These are phyloP conservation scores for Ogataea hybrid DNA, from an alignment of 1,139 yeast genomes.

Conservation along the genomic window DNA sequence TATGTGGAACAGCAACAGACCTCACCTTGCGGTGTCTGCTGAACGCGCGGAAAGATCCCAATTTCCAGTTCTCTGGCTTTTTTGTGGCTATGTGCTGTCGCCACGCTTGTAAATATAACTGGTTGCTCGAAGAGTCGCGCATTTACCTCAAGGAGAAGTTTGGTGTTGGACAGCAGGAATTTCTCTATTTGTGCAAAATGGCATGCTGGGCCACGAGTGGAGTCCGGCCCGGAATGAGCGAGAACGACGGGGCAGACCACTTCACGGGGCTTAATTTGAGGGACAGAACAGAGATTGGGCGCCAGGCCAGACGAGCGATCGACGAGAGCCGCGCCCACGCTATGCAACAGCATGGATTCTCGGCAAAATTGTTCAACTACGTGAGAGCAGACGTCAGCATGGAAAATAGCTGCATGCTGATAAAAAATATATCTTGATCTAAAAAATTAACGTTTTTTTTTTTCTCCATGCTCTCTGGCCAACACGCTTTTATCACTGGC, in stretches of 20 bases:
- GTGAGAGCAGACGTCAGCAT: constrained; percentile 56
- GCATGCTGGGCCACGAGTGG: constrained; percentile 92
- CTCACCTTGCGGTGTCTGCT: constrained; percentile 67
- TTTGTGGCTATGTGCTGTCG: constrained; percentile 94
- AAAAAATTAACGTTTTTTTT: neutral
- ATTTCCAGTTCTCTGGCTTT: constrained; percentile 43
- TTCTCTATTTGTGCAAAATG: constrained; percentile 55
- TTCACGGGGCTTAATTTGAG: constrained; percentile 40
- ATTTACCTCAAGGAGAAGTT: constrained; percentile 32
- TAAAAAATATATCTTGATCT: constrained; percentile 7
- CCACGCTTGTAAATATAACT: constrained; percentile 66
- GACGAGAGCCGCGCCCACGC: constrained; percentile 60
- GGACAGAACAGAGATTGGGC: constrained; percentile 59
- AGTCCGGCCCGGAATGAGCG: constrained; percentile 38
- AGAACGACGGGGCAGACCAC: constrained; percentile 39
- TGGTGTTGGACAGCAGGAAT: constrained; percentile 38
- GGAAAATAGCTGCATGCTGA: constrained; percentile 67
- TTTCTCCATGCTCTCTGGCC: constrained; percentile 12
- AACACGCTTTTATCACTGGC: constrained; percentile 69
- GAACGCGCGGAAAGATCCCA: constrained; percentile 31
- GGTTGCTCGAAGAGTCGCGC: constrained; percentile 50
- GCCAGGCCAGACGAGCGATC: constrained; percentile 63
- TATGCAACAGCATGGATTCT: constrained; percentile 38
- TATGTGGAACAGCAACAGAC: constrained; percentile 95
- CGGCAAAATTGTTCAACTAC: constrained; percentile 56